These are phyloP conservation scores for Diplocarpon mali DNA, from an alignment of 2,329 filamentous ascomycete genomes.

Conservation along the genomic window DNA sequence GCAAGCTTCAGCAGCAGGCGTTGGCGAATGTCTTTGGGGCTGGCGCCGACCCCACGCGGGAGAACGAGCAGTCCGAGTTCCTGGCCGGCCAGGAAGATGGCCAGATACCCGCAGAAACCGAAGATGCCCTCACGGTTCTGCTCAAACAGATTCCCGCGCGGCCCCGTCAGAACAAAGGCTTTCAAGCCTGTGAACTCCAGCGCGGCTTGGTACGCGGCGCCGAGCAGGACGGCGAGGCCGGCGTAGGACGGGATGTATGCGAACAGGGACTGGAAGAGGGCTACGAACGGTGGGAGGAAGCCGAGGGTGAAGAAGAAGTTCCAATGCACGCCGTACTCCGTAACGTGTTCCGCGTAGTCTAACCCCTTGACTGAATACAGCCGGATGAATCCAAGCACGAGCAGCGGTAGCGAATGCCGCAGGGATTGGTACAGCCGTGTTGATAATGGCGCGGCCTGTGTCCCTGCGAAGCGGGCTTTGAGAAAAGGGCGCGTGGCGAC, in stretches of 20 bases:
- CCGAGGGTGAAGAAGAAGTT: slow-evolving; percentile 98
- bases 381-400: slow-evolving; percentile 69
- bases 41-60: slow-evolving; percentile 40
- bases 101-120: slow-evolving; percentile 85
- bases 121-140: slow-evolving; percentile 95
- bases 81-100: slow-evolving; percentile 87
- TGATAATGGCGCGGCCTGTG: slow-evolving; percentile 34
- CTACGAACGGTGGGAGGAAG: slow-evolving; percentile 79
- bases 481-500: slow-evolving; percentile 78
- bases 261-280: slow-evolving; percentile 65
- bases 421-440: slow-evolving; percentile 54
- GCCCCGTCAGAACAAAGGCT: slow-evolving; percentile 70
- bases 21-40: slow-evolving; percentile 38
- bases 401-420: slow-evolving; percentile 72
- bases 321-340: slow-evolving; percentile 97
- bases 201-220: slow-evolving; percentile 58
- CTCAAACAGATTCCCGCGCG: slow-evolving; percentile 66
- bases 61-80: slow-evolving; percentile 72
- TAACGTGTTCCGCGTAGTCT: slow-evolving; percentile 94
- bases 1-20: slow-evolving; percentile 53
- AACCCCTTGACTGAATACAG: slow-evolving; percentile 85
- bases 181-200: slow-evolving; percentile 73
- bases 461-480: slow-evolving; percentile 50
- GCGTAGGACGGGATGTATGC: slow-evolving; percentile 66
- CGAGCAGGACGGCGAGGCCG: slow-evolving; percentile 58